Evolutionary conservation across 225 moss, liverwort and hornwort species (phyloP).

Genomic region (Marchantia paleacea): DNA sequence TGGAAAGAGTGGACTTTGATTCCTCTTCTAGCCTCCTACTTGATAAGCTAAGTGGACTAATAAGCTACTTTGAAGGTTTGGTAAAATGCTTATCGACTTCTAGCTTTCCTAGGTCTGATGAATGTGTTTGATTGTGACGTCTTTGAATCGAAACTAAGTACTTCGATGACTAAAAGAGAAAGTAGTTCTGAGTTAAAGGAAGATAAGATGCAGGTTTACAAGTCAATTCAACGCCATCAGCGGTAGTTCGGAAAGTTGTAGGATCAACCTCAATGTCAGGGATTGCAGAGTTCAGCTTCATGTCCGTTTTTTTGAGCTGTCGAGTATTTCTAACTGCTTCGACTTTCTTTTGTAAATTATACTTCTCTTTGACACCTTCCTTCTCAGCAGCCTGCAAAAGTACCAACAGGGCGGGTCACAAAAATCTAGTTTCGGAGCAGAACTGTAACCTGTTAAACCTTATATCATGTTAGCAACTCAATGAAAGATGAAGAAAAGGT

Average conservation of each 20-base stretch:
- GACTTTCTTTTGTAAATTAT: conserved; percentile 66
- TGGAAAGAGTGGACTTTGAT: not conserved
- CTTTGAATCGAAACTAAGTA: not conserved
- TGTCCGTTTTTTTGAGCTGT: conserved; percentile 61
- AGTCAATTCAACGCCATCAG: conserved; percentile 58
- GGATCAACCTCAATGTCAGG: conserved; percentile 79
- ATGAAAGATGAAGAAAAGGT: not conserved
- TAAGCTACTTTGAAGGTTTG: not conserved
- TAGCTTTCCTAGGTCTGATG: not conserved
- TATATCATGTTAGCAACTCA: not conserved
- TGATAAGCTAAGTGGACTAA: not conserved
- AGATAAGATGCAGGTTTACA: conserved; percentile 62
- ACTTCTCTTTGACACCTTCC: conserved; percentile 44
- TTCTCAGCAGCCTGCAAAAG: conserved; percentile 53
- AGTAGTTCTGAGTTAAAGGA: conserved; percentile 80
- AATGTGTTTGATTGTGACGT: not conserved
- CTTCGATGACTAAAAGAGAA: conserved; percentile 50
- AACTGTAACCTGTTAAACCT: not conserved
- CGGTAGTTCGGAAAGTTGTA: conserved; percentile 68
- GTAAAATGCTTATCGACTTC: too few relatives aligned
- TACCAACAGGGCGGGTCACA: not conserved
- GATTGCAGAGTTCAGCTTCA: conserved; percentile 72
- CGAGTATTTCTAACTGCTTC: conserved; percentile 72
- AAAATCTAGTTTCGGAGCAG: not conserved
- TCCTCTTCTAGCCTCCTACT: not conserved